Evolutionary conservation across 2,329 filamentous ascomycete species (phyloP), one percentile per base, ranked within the genome.

Genomic region (Pseudogymnoascus sp.): DNA sequence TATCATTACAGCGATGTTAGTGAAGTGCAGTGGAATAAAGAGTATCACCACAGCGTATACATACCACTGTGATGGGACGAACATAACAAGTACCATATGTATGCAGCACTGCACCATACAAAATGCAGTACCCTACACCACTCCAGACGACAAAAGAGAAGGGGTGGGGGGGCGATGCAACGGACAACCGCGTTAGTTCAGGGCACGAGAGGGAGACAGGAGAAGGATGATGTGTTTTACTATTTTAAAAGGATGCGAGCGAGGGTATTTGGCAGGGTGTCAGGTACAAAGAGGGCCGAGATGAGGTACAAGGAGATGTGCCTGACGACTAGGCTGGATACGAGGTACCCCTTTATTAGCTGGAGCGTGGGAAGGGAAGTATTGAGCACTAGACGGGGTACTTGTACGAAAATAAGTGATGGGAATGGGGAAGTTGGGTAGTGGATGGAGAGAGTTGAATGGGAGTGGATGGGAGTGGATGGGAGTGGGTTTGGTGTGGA

Each of bases 201-300:
- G 41, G 41, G 23, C 41, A 18, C n/a, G n/a, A n/a, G n/a, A n/a
- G n/a, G n/a, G 30, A 23, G 13, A 48, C 23, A 48, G 41, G 41
- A 48, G n/a, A 13, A 48, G 41, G 41, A 48, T 7, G 41, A 48
- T 48, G 13, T 26, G 39, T 48, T 48, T 48, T 48, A 48, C n/a
- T n/a, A n/a, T n/a, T n/a, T n/a, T n/a, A n/a, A n/a, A n/a, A 3
- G 39, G 39, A 28, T 26, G 39, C n/a, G 39, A 39, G 39, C n/a
- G 39, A 15, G 21, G 28, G 39, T 13, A n/a, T 28, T 12, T 26
- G 13, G 10, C 39, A 48, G 39, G 41, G 41, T 23, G 41, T 52
- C 41, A 52, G 41, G 41, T 52, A 52, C 23, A 15, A 23, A 1
- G 9, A 52, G 45, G 23, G 26, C n/a, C n/a, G 23, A 30, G n/a